These are phyloP conservation scores for Croton laevigatus DNA, from an alignment of 441 rosid genomes.

Conservation along the genomic window DNA sequence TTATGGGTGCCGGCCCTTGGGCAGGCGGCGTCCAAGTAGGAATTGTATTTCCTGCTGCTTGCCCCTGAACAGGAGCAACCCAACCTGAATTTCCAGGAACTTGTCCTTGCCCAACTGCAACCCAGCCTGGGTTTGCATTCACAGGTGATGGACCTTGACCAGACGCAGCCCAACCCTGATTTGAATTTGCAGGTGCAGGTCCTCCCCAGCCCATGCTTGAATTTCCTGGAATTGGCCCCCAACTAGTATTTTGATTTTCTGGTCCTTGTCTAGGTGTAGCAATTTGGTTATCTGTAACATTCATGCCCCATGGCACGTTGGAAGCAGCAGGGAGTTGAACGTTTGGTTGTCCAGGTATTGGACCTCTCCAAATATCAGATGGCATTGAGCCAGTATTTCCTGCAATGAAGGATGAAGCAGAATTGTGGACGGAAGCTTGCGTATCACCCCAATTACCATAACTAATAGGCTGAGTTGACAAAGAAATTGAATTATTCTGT, in stretches of 20 bases:
- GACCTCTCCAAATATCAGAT: conserved; percentile 68
- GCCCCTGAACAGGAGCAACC: conserved; percentile 41
- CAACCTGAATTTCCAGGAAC: conserved; percentile 42
- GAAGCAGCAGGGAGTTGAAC: conserved; percentile 40
- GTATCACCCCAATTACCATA: conserved; percentile 53
- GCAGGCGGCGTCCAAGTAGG: conserved; percentile 52
- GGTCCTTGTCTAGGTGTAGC: conserved; percentile 32
- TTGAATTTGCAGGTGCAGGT: conserved; percentile 46
- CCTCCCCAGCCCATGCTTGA: conserved; percentile 59
- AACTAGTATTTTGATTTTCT: conserved; percentile 41
- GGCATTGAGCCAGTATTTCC: conserved; percentile 36
- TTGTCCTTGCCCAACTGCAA: conserved; percentile 38
- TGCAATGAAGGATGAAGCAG: conserved; percentile 37
- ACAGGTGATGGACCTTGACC: conserved; percentile 39
- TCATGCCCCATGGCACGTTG: conserved; percentile 47
- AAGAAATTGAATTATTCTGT: conserved; percentile 26
- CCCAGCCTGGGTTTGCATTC: conserved; percentile 48
- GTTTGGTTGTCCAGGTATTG: conserved; percentile 46
- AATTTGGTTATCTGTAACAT: conserved; percentile 34
- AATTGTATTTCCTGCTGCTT: conserved; percentile 32
- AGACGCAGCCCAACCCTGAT: conserved; percentile 47
- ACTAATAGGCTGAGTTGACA: conserved; percentile 37
- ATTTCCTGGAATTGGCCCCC: conserved; percentile 54
- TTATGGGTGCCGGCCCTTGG: conserved; percentile 45
- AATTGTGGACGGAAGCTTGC: conserved; percentile 34